A percentile compares a stretch with the other conserved stretches of the same genome.
phyloP scores from a whole-genome alignment of 2,329 filamentous ascomycete genomes.

The Ceratocystis ficicola region DNA sequence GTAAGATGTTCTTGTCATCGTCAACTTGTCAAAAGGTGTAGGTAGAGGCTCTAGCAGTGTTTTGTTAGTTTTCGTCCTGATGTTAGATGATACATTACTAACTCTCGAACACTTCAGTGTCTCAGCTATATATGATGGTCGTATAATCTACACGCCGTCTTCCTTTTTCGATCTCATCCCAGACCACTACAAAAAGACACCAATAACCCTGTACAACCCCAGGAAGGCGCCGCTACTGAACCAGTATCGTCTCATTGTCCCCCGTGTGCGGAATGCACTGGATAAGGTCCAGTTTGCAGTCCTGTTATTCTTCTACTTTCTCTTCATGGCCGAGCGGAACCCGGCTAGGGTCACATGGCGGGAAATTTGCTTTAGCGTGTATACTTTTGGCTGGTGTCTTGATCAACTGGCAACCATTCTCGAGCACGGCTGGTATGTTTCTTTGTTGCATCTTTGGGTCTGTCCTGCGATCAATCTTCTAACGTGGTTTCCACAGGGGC shows the following conservation, averaged over 20 bases:
- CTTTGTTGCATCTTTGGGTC: not conserved
- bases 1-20: conserved; percentile 64
- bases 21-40: conserved; percentile 67
- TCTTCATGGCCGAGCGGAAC: conserved; percentile 58
- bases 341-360: conserved; percentile 42
- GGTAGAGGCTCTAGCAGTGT: conserved; percentile 23
- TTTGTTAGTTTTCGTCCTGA: not conserved
- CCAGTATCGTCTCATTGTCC: conserved; percentile 74
- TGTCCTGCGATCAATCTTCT: not conserved
- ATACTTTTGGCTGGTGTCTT: conserved; percentile 64
- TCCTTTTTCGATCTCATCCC: conserved; percentile 74
- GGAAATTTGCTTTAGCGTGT: conserved; percentile 59
- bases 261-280: conserved; percentile 61
- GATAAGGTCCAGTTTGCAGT: conserved; percentile 63
- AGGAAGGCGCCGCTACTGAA: conserved; percentile 63
- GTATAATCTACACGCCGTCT: conserved; percentile 70
- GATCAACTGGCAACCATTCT: conserved; percentile 67
- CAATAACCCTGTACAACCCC: conserved; percentile 70
- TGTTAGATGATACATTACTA: not conserved
- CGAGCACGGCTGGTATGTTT: conserved; percentile 52
- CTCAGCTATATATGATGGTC: conserved; percentile 67
- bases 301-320: conserved; percentile 55
- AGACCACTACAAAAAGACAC: conserved; percentile 73
- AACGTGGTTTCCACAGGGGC: conserved; percentile 37
- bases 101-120: conserved; percentile 33